Percentiles rank a stretch among this genome's conserved stretches.
Conservation (phyloP, 2,329 filamentous ascomycete species). For the Colletotrichum higginsianum region DNA sequence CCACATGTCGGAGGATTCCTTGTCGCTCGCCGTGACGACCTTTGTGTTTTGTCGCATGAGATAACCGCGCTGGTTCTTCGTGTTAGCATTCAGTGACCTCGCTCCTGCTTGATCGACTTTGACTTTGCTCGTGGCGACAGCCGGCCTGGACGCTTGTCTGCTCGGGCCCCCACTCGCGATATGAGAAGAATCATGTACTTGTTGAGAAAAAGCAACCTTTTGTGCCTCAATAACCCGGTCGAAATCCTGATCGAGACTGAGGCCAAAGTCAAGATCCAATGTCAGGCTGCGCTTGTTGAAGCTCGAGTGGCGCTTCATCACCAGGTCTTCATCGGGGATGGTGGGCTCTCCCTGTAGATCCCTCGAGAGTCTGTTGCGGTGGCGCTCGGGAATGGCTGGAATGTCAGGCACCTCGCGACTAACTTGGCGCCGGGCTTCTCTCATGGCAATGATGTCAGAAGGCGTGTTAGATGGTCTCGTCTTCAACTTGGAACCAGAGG, state of each 20-base stretch:
- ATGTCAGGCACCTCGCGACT: constrained; percentile 79
- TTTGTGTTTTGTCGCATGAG: constrained; percentile 99
- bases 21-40: constrained; percentile 91
- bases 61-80: constrained; percentile 90
- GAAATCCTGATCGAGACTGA: constrained; percentile 93
- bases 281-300: constrained; percentile 88
- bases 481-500: constrained; percentile 88
- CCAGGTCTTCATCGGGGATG: constrained; percentile 58
- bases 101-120: constrained; percentile 33
- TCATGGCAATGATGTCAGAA: constrained; percentile 87
- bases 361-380: constrained; percentile 68
- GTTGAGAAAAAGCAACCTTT: constrained; percentile 81
- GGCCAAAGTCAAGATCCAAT: constrained; percentile 84
- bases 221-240: constrained; percentile 95
- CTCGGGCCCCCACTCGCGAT: constrained; percentile 48
- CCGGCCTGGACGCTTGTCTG: constrained; percentile 63
- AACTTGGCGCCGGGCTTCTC: constrained; percentile 86
- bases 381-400: constrained; percentile 73
- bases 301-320: constrained; percentile 77
- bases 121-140: constrained; percentile 11
- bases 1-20: constrained; percentile 71
- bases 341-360: constrained; percentile 60
- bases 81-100: constrained; percentile 71
- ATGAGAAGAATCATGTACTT: constrained; percentile 44
- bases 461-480: constrained; percentile 90